phyloP scores from a whole-genome alignment of 139 green algal species.

The Tetradesmus obliquus region DNA sequence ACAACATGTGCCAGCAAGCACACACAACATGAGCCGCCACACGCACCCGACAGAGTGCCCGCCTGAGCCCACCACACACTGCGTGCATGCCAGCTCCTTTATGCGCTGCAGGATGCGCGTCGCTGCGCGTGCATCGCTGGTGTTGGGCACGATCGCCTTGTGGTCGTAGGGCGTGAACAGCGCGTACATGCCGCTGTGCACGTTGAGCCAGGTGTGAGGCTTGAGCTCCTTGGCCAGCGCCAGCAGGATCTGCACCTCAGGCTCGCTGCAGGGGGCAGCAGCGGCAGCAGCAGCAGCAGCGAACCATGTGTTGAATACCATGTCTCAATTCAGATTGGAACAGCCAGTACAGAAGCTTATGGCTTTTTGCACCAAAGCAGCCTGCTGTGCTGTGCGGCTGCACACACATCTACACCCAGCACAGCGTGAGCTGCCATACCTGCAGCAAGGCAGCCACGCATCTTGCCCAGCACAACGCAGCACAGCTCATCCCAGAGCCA shows the following conservation, averaged over 20 bases:
- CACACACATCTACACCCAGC: too few relatives aligned
- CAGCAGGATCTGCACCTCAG: conserved; percentile 84
- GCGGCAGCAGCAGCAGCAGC: conserved; percentile 1
- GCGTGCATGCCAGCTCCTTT: conserved; percentile 69
- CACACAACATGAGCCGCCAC: neutral
- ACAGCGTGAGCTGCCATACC: neutral
- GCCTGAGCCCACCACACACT: conserved; percentile 88
- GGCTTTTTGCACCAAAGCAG: too few relatives aligned
- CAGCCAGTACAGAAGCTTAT: neutral
- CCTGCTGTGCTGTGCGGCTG: too few relatives aligned
- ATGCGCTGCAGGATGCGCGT: conserved; percentile 81
- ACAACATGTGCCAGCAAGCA: neutral
- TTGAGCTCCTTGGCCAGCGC: conserved; percentile 70
- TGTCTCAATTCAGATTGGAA: neutral
- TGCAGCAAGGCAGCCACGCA: neutral
- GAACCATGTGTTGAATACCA: neutral
- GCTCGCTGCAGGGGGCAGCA: conserved; percentile 81
- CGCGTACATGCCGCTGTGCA: conserved; percentile 97
- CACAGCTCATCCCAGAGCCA: too few relatives aligned
- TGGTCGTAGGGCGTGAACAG: conserved; percentile 98
- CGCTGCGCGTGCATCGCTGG: conserved; percentile 53
- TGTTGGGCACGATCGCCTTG: conserved; percentile 49
- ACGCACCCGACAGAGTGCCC: conserved; percentile 91
- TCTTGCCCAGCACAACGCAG: too few relatives aligned
- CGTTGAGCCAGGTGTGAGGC: conserved; percentile 95